Percentiles rank a stretch among this genome's conserved stretches.
Conservation (phyloP, 768 basidiomycete species). For the Mycena amicta region DNA sequence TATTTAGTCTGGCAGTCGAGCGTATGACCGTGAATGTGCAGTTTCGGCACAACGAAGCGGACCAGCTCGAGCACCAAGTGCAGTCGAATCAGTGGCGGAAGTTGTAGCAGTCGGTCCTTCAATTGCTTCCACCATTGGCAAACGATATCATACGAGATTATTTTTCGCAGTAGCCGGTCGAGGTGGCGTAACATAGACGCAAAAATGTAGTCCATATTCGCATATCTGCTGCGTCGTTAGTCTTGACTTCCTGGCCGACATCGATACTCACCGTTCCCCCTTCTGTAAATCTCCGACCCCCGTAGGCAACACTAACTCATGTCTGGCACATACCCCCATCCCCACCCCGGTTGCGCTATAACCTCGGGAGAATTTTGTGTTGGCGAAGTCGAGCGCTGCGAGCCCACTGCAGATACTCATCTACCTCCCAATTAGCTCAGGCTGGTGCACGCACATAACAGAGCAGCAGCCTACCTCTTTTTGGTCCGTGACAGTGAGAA, state of each 20-base stretch:
- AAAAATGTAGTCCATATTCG: constrained; percentile 20
- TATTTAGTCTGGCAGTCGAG: constrained; percentile 23
- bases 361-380: not conserved
- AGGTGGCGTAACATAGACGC: not conserved
- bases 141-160: constrained; percentile 26
- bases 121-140: constrained; percentile 22
- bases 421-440: constrained; percentile 1
- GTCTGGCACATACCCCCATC: not conserved
- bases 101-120: not conserved
- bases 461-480: constrained; percentile 4
- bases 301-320: not conserved
- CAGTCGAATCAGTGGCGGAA: not conserved
- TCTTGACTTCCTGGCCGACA: not conserved
- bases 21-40: constrained; percentile 31
- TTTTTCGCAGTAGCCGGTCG: not conserved
- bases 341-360: not conserved
- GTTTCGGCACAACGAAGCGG: constrained; percentile 29
- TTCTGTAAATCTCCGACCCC: not conserved
- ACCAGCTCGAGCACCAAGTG: not conserved
- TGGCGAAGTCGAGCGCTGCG: not conserved
- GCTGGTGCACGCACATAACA: constrained; percentile 2
- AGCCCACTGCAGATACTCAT: constrained; percentile 21
- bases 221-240: constrained; percentile 2
- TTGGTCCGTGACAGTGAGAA: constrained; percentile 6
- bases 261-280: not conserved